These are phyloP conservation scores for Vigna nakashimae DNA, from an alignment of 306 rosid genomes.

Conservation along the genomic window DNA sequence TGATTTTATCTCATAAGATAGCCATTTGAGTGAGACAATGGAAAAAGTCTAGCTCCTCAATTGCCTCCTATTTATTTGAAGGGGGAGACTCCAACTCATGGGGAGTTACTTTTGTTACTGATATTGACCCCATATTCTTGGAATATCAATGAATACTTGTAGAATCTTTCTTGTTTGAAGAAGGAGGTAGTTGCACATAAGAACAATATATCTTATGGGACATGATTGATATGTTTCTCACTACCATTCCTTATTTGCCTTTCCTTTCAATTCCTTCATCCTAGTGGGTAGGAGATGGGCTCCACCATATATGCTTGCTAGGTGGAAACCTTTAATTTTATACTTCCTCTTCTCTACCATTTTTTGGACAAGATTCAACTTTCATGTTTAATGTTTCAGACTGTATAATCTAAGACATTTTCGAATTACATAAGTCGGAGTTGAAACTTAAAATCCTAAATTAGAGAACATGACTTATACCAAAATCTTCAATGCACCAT, in stretches of 20 bases:
- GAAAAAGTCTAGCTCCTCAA: slow-evolving; percentile 34
- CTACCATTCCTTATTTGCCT: neutral
- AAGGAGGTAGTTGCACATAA: slow-evolving; percentile 33
- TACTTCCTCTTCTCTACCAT: slow-evolving; percentile 11
- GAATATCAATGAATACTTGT: slow-evolving; percentile 56
- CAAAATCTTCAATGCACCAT: too few relatives aligned
- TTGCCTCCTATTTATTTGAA: slow-evolving; percentile 40
- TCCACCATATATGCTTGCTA: slow-evolving; percentile 23
- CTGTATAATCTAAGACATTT: too few relatives aligned
- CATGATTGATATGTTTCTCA: slow-evolving; percentile 22
- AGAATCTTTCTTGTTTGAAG: slow-evolving; percentile 60
- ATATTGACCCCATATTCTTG: slow-evolving; percentile 61
- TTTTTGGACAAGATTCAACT: neutral
- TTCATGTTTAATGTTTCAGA: neutral
- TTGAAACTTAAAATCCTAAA: too few relatives aligned
- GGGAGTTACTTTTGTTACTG: slow-evolving; percentile 50
- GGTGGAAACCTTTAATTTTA: slow-evolving; percentile 20
- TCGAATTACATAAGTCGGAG: too few relatives aligned
- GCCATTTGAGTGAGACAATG: slow-evolving; percentile 45
- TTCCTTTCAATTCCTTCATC: neutral
- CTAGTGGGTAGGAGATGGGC: slow-evolving; percentile 11
- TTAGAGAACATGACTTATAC: too few relatives aligned
- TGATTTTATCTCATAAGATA: slow-evolving; percentile 27
- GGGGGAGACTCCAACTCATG: slow-evolving; percentile 46
- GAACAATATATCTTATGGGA: neutral